These are phyloP conservation scores for Colletotrichum camelliae DNA, from an alignment of 2,329 filamentous ascomycete genomes.

Conservation along the genomic window DNA sequence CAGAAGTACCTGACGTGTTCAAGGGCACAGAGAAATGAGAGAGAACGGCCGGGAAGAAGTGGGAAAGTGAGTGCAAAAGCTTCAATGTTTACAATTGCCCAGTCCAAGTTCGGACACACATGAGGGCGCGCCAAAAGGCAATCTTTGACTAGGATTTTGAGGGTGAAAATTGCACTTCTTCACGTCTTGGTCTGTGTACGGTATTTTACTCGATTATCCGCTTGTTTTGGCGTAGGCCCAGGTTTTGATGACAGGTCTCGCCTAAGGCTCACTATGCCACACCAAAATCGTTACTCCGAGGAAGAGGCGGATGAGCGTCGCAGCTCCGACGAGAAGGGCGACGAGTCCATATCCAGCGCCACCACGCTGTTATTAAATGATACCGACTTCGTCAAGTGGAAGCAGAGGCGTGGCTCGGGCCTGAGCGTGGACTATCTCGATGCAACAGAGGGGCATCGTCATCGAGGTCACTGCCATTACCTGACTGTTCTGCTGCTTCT, in stretches of 20 bases:
- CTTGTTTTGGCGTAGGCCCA: background rate
- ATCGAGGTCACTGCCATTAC: background rate
- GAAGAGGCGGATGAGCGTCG: background rate
- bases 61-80: fast-evolving
- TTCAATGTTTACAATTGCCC: background rate
- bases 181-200: background rate
- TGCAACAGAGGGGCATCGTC: background rate
- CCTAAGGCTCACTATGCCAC: background rate
- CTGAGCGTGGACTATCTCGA: background rate
- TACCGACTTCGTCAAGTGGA: background rate
- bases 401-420: background rate
- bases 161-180: background rate
- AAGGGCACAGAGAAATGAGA: background rate
- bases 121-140: fast-evolving
- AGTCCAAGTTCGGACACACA: background rate
- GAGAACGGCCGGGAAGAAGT: background rate
- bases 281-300: background rate
- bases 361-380: background rate
- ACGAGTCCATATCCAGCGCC: background rate
- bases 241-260: background rate
- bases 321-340: background rate
- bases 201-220: background rate
- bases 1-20: background rate
- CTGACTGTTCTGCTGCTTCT: background rate
- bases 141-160: background rate